Conservation (phyloP, 2,329 filamentous ascomycete species). For the Bipolaris gigantea region DNA sequence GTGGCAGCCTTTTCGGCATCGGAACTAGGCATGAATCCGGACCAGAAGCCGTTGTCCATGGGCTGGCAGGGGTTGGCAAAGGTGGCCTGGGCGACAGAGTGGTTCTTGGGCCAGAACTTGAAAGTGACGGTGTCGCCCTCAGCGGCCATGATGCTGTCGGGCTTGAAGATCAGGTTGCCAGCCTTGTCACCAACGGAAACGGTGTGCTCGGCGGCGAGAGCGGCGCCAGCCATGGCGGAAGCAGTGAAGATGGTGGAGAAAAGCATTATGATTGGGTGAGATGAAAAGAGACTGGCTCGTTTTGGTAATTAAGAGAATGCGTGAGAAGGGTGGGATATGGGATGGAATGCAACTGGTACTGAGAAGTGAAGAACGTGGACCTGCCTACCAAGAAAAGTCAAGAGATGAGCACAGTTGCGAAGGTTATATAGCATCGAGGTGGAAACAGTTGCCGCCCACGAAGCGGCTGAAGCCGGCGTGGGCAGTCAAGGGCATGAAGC, state of each 20-base stretch:
- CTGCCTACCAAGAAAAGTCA: conserved; percentile 39
- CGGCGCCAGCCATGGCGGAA: conserved; percentile 35
- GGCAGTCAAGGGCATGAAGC: conserved; percentile 36
- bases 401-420: conserved; percentile 39
- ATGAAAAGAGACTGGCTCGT: conserved; percentile 40
- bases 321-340: conserved; percentile 23
- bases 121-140: conserved; percentile 45
- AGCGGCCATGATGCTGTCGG: conserved; percentile 38
- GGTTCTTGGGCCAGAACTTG: conserved; percentile 46
- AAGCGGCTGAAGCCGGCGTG: conserved; percentile 28
- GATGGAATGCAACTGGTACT: conserved; percentile 32
- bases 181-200: conserved; percentile 38
- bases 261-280: conserved; percentile 43
- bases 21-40: conserved; percentile 40
- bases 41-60: conserved; percentile 41
- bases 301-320: conserved; percentile 21
- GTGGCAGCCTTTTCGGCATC: conserved; percentile 27
- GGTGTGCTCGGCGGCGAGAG: conserved; percentile 37
- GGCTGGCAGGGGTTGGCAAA: conserved; percentile 43
- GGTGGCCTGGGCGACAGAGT: conserved; percentile 43
- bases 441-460: conserved; percentile 31
- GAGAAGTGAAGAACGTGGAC: conserved; percentile 39
- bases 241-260: conserved; percentile 43
- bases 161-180: conserved; percentile 38
- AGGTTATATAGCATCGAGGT: conserved; percentile 38